phyloP scores from a whole-genome alignment of 768 basidiomycete genomes.

The Rhizopogon vesiculosus region DNA sequence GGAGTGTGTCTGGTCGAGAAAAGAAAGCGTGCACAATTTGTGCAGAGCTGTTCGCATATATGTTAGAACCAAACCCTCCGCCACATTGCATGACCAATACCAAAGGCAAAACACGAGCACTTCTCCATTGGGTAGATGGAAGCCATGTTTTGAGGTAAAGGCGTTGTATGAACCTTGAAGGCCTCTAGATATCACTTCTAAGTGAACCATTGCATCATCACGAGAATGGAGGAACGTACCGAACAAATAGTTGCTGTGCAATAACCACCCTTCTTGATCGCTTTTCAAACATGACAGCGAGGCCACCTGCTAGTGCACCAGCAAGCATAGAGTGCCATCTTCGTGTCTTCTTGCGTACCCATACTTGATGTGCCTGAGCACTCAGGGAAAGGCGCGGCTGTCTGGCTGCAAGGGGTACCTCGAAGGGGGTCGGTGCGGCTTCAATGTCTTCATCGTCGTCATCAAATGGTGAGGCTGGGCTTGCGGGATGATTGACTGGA shows the following conservation, averaged over 20 bases:
- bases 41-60: no score
- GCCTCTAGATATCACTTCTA: no score
- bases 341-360: slow-evolving; percentile 62
- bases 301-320: slow-evolving; percentile 67
- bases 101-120: no score
- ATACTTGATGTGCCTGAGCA: slow-evolving; percentile 56
- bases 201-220: no score
- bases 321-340: slow-evolving; percentile 81
- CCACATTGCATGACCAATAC: no score
- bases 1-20: no score
- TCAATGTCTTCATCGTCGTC: slow-evolving; percentile 23
- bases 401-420: slow-evolving; percentile 24
- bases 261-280: slow-evolving; percentile 57
- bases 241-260: slow-evolving; percentile 86
- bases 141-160: no score
- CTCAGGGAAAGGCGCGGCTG: slow-evolving; percentile 55
- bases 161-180: no score
- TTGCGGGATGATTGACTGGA: slow-evolving; percentile 30
- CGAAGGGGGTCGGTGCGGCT: slow-evolving; percentile 4
- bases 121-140: no score
- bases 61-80: no score
- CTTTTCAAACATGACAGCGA: slow-evolving; percentile 78
- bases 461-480: slow-evolving; percentile 23
- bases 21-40: no score
- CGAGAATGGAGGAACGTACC: slow-evolving; percentile 37